Percentiles rank a stretch among this genome's conserved stretches.
phyloP scores from a whole-genome alignment of 179 eudicot genomes.

The Beta lomatogona region DNA sequence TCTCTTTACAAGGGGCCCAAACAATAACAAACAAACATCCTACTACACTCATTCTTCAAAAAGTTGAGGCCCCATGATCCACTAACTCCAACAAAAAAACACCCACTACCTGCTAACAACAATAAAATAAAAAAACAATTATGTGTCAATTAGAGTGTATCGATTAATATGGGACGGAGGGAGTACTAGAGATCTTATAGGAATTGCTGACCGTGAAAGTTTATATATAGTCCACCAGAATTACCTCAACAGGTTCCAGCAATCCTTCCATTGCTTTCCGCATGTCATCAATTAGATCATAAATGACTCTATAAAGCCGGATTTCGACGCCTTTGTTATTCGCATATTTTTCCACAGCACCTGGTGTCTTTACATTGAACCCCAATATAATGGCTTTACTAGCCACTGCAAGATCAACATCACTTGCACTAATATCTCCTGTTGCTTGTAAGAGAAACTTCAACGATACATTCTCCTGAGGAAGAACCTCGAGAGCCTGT shows the following conservation, averaged over 20 bases:
- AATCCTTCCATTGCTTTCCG: constrained; percentile 96
- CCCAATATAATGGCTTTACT: constrained; percentile 84
- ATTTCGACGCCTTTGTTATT: constrained; percentile 78
- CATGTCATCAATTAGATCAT: constrained; percentile 92
- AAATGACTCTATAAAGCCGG: constrained; percentile 78
- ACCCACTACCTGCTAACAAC: too few relatives aligned
- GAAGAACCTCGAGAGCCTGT: constrained; percentile 91
- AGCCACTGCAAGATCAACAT: constrained; percentile 89
- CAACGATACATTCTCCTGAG: constrained; percentile 77
- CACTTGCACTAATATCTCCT: constrained; percentile 85
- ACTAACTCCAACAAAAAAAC: too few relatives aligned
- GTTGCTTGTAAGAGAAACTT: constrained; percentile 88
- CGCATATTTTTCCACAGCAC: constrained; percentile 81
- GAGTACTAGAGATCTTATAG: not conserved
- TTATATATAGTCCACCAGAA: constrained; percentile 8
- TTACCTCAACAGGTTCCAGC: constrained; percentile 86
- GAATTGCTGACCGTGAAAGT: not conserved
- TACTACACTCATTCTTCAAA: too few relatives aligned
- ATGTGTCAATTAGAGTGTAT: too few relatives aligned
- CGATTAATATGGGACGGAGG: too few relatives aligned
- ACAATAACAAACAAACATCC: too few relatives aligned
- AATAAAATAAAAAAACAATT: too few relatives aligned
- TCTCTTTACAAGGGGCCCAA: too few relatives aligned
- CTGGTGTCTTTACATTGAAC: constrained; percentile 80
- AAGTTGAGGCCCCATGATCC: too few relatives aligned